Evolutionary conservation across 1,139 yeast genomes (phyloP).

Genomic region (Kazachstania sp.): DNA sequence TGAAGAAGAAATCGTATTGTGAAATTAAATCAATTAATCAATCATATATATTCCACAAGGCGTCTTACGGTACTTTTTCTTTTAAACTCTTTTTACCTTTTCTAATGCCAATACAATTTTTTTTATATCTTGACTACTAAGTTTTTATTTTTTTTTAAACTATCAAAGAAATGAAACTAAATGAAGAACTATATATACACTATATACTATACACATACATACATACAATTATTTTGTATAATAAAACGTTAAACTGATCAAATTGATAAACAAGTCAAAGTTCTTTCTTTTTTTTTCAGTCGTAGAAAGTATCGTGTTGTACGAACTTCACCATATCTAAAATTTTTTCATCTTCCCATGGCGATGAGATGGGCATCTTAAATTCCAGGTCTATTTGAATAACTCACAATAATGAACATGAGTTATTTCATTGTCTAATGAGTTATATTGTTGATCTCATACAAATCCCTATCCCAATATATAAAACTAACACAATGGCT

Average conservation of each 20-base stretch:
- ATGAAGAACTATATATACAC: too few species aligned
- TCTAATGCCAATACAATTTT: neutral
- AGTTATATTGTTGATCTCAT: too few species aligned
- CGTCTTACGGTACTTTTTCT: neutral
- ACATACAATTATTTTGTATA: too few species aligned
- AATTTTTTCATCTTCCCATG: neutral
- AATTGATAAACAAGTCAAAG: too few species aligned
- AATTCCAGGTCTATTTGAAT: neutral
- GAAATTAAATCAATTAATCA: conserved; percentile 1
- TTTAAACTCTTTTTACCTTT: neutral
- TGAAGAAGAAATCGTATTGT: conserved; percentile 45
- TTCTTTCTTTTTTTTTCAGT: too few species aligned
- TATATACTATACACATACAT: too few species aligned
- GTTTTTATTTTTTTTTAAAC: too few species aligned
- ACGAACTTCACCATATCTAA: neutral
- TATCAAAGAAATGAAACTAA: neutral
- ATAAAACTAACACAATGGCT: conserved; percentile 14
- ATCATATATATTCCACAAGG: neutral
- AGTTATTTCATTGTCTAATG: too few species aligned
- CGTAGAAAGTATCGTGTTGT: neutral
- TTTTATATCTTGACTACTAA: too few species aligned
- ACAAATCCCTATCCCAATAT: too few species aligned
- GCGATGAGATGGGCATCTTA: neutral
- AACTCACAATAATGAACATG: neutral
- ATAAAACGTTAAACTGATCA: too few species aligned